Base-by-base conservation (phyloP, 164 flowering plant genomes). In the Nymphaea colorata region DNA sequence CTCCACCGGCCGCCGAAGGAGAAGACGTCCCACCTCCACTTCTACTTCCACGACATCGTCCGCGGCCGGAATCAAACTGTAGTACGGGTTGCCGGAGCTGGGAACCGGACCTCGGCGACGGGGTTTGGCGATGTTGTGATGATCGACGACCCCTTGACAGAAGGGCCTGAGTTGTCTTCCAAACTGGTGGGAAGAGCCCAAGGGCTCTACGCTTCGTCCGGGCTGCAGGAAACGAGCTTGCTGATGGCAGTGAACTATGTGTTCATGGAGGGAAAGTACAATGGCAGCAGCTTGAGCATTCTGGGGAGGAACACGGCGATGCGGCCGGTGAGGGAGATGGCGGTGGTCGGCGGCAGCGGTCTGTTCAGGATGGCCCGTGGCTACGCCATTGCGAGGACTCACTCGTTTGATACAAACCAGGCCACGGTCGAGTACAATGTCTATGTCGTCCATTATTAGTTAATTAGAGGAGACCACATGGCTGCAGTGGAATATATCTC, bases 281-380 rank as follows among this genome's bases (percentile, higher is more conserved):
- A 59, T 59, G 69, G 69, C 44, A 67, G 69, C 64, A 73, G 71
- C 18, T 55, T 78, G 15, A 73, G 44, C n/a, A 61, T 78, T 36
- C 11, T 75, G 55, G 81, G 81, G 51, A 57, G 74, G 59, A 75
- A 78, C 62, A 3, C 60, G n/a, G 74, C 70, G 55, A 18, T 70
- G 10, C 42, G 65, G 2, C 18, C 8, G 16, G 72, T 68, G 66
- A 72, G 81, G 67, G 78, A 78, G 74, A 67, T 78, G 76, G 70
- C 80, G 36, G 60, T 75, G 16, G 55, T 78, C 36, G 78, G 78
- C 4, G 76, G 81, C 5, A 72, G 66, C n/a, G 76, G 78, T n/a
- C 25, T 69, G 16, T 68, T 75, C 66, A 65, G 78, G 63, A 70
- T 73, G 65, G 78, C 76, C 16, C 68, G 68, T 3, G 78, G 78